phyloP scores from a whole-genome alignment of 140 eudicot genomes.

The Flaveria floridana region DNA sequence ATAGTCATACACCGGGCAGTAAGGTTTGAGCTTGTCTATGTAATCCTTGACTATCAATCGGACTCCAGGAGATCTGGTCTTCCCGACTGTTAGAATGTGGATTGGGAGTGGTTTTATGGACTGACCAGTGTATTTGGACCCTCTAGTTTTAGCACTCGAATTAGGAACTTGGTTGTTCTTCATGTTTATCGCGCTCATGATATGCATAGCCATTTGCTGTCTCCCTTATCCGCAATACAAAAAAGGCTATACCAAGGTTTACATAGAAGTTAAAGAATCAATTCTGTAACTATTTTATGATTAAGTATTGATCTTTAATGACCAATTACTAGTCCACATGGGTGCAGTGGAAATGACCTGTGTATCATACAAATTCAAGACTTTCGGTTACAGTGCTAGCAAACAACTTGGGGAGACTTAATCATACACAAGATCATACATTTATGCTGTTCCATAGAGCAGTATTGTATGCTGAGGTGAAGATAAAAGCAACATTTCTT shows the following conservation, averaged over 20 bases:
- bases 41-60: constrained; percentile 77
- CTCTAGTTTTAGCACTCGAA: constrained; percentile 15
- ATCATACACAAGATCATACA: neutral
- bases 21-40: constrained; percentile 59
- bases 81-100: constrained; percentile 53
- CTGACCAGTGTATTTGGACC: constrained; percentile 45
- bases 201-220: constrained; percentile 24
- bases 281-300: no score
- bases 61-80: constrained; percentile 65
- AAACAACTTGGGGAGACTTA: no score
- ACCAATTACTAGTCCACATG: neutral
- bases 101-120: neutral
- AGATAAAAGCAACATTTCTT: constrained; percentile 14
- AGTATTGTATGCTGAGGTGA: neutral
- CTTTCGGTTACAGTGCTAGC: neutral
- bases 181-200: constrained; percentile 27
- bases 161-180: constrained; percentile 26
- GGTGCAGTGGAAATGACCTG: neutral
- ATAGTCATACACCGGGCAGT: constrained; percentile 58
- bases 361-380: neutral
- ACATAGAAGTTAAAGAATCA: no score
- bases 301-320: no score
- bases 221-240: neutral
- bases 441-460: neutral
- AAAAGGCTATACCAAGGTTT: neutral